Evolutionary conservation across 2,329 filamentous ascomycete genomes (phyloP), one percentile per base, ranked within the genome.

Genomic region (Trichoderma koningii): DNA sequence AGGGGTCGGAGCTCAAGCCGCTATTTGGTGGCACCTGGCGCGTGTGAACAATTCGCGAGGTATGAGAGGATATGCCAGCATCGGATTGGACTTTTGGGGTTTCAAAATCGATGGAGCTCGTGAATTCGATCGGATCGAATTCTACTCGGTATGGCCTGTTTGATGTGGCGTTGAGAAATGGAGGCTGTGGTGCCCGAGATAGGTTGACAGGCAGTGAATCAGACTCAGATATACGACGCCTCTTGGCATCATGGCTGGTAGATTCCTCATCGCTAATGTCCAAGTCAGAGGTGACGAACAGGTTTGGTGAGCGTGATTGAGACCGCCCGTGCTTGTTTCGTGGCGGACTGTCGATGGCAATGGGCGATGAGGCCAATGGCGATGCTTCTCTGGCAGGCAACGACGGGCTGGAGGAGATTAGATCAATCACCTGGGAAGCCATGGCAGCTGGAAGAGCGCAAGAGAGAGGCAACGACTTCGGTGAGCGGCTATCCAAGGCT

Each of bases 391-490:
- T 41, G 15, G 42, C 34, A 15, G 61, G 53, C 10, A 61, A 59
- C 48, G 68, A 64, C 6, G 76, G 76, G 28, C 76, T 78, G 9
- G 76, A 78, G 17, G 76, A 78, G 21, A 77, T 68, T 28, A 78
- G 74, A 66, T 77, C 74, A 61, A 78, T 77, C 34, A 78, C 69
- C 14, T 76, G 69, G 2, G 69, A 68, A 7, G 72, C 69, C 76
- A 77, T 78, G n/a, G 47, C 17, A 41, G 45, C 21, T 38, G 19
- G 9, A 17, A 17, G 17, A 7, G 44, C 30, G 30, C n/a, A 45
- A 12, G 9, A 5, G 34, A 41, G n/a, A 3, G 3, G 7, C n/a
- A 5, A 17, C 23, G 9, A 2, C 10, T 38, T 47, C 14, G 4
- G 7, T 34, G 55, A 19, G n/a, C 44, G 23, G 34, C n/a, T 44